Evolutionary conservation across 2,329 filamentous ascomycete species (phyloP).

Genomic region (Cladosporium velox): DNA sequence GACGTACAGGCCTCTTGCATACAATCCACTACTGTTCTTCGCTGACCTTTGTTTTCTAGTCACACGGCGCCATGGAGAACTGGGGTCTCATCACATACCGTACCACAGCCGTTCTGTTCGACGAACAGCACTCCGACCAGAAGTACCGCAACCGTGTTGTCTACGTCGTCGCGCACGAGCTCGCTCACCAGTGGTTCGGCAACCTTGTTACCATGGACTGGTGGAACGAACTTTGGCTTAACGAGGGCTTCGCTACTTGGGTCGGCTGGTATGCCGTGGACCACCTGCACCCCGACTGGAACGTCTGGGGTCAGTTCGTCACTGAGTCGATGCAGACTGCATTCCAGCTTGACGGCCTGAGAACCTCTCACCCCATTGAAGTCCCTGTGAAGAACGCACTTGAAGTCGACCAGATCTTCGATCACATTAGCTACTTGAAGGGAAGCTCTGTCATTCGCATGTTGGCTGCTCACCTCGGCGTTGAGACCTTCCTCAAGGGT

Average conservation of each 20-base stretch:
- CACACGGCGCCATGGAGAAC: conserved; percentile 85
- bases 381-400: conserved; percentile 91
- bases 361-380: conserved; percentile 93
- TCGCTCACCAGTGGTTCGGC: conserved; percentile 87
- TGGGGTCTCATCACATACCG: conserved; percentile 93
- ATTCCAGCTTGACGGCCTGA: conserved; percentile 84
- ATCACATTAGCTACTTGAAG: conserved; percentile 94
- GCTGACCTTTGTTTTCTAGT: conserved; percentile 52
- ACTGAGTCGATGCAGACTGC: conserved; percentile 92
- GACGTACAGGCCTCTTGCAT: not conserved
- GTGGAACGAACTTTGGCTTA: conserved; percentile 77
- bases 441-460: conserved; percentile 96
- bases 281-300: conserved; percentile 92
- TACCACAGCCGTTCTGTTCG: conserved; percentile 93
- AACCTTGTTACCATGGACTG: conserved; percentile 96
- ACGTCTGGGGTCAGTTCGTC: conserved; percentile 97
- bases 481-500: conserved; percentile 84
- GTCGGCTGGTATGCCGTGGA: conserved; percentile 93
- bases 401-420: conserved; percentile 97
- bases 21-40: not conserved
- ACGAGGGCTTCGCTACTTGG: conserved; percentile 97
- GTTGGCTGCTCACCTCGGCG: conserved; percentile 86
- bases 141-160: conserved; percentile 91
- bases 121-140: conserved; percentile 86
- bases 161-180: conserved; percentile 96